Percentiles rank a stretch among this genome's conserved stretches.
phyloP scores from a whole-genome alignment of 23 red algal genomes.

The Gracilaria caudata region DNA sequence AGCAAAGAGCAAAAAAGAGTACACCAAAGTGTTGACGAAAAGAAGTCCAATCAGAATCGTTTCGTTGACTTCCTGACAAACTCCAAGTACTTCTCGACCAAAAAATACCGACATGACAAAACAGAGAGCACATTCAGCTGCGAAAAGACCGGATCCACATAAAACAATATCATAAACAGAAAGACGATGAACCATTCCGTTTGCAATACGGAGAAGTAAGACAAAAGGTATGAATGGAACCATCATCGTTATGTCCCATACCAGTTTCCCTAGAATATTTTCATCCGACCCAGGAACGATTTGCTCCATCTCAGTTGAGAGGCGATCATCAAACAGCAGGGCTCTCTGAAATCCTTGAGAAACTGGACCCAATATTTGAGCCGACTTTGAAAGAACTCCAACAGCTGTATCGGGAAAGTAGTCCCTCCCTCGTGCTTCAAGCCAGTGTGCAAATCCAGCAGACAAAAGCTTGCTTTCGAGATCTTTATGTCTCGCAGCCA shows the following conservation, averaged over 20 bases:
- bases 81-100: conserved; percentile 34
- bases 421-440: conserved; percentile 51
- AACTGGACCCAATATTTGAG: conserved; percentile 62
- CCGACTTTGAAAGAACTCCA: conserved; percentile 66
- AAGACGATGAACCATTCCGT: conserved; percentile 5
- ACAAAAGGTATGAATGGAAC: conserved; percentile 59
- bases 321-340: conserved; percentile 26
- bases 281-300: conserved; percentile 29
- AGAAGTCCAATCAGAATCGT: conserved; percentile 23
- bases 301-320: conserved; percentile 42
- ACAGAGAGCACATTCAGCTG: conserved; percentile 17
- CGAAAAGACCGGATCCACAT: conserved; percentile 34
- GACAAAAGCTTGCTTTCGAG: conserved; percentile 30
- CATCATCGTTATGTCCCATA: conserved; percentile 52
- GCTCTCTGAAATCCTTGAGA: conserved; percentile 41
- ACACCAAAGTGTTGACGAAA: conserved; percentile 31
- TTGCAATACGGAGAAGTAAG: not conserved
- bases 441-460: conserved; percentile 66
- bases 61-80: conserved; percentile 32
- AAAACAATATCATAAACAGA: conserved; percentile 57
- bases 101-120: conserved; percentile 41
- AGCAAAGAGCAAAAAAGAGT: not conserved
- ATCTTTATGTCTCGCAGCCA: conserved; percentile 30
- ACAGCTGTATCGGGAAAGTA: conserved; percentile 71
- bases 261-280: conserved; percentile 1